Base-by-base conservation (phyloP, 306 rosid species). In the Prunus dulcis region DNA sequence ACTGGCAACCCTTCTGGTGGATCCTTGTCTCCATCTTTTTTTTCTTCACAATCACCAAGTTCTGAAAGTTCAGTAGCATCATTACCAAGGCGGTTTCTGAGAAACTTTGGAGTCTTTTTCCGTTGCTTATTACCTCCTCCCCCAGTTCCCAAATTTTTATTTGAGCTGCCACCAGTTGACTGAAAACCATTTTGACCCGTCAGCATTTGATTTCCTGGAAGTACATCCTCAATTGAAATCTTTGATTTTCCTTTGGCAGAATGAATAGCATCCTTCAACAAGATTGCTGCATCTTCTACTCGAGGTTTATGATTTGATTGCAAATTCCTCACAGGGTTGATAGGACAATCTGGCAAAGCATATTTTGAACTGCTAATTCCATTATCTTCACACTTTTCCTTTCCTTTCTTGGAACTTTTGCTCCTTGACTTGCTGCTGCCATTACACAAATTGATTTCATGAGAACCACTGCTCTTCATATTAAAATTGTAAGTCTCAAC, bases 71-170 rank as follows among this genome's bases (percentile, higher is more conserved):
- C 83, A 11, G 86, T 78, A 23, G 80, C 88, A 9, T 93, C 91
- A 85, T 92, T 91, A 25, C 98, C 98, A 5, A 95, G 86, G 13
- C 96, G 92, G 65, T 81, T 86, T 83, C 96, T 84, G 18, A 84
- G 87, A 73, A 95, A 95, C 83, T 90, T 92, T 1, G 97, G 80
- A 22, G 84, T 71, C 83, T 92, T 95, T 87, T 92, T 95, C 53
- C 83, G 84, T 77, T 90, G 97, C 87, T 90, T 95, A 76, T 84
- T 82, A 68, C 90, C 92, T 67, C 85, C 85, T 82, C 82, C 89
- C 23, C 83, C 91, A n/a, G 87, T 89, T 77, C 83, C 91, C 18
- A 46, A 72, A 71, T 69, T 85, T 71, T 85, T 87, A 61, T 76
- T 84, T 25, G 86, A 74, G 68, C 78, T 83, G 76, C 71, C 78